These are phyloP conservation scores for Rhodotorula babjevae DNA, from an alignment of 768 basidiomycete species.

Conservation along the genomic window DNA sequence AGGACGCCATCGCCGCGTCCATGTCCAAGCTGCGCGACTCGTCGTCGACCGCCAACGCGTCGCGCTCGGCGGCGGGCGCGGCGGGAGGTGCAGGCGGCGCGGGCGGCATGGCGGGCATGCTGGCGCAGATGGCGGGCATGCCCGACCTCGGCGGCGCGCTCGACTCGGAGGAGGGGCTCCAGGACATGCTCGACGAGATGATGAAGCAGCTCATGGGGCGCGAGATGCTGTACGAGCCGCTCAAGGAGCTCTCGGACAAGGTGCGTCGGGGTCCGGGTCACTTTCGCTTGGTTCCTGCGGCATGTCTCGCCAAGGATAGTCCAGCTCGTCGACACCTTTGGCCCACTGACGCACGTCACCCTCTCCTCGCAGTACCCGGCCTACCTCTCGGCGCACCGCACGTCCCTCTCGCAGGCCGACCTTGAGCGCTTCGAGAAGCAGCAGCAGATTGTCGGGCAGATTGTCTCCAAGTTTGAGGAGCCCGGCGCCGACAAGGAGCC, in stretches of 20 bases:
- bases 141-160: conserved; percentile 41
- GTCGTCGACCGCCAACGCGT: conserved; percentile 5
- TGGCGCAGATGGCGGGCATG: conserved; percentile 42
- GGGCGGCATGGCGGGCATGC: conserved; percentile 42
- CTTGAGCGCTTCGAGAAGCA: conserved; percentile 64
- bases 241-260: conserved; percentile 71
- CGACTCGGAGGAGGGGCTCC: conserved; percentile 50
- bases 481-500: conserved; percentile 53
- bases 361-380: conserved; percentile 60
- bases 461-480: conserved; percentile 65
- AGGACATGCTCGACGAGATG: conserved; percentile 69
- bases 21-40: conserved; percentile 68
- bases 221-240: conserved; percentile 76
- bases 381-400: conserved; percentile 61
- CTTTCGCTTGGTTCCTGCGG: not conserved
- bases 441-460: conserved; percentile 55
- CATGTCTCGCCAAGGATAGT: too few species aligned
- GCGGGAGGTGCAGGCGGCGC: not conserved
- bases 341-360: too few species aligned
- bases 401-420: conserved; percentile 58
- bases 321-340: not conserved
- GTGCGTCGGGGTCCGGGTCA: conserved; percentile 47
- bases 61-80: not conserved
- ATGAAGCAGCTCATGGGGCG: conserved; percentile 77
- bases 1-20: conserved; percentile 64